Evolutionary conservation across 441 rosid genomes (phyloP), one percentile per base, ranked within the genome.

Genomic region (Populus hybrid): DNA sequence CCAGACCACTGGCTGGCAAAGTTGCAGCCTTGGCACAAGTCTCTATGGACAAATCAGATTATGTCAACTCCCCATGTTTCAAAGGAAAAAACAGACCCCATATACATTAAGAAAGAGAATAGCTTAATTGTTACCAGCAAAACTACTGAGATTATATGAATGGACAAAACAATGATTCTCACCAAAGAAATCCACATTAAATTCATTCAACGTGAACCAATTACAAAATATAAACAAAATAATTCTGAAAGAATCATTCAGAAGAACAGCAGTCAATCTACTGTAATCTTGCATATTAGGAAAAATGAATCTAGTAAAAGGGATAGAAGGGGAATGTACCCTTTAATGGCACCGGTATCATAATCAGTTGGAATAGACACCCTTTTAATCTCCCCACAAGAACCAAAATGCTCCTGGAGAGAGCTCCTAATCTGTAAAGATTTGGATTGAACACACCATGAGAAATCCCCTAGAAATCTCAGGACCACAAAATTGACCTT

Each of bases 351-450:
- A 29, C 97, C 98, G 64, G 86, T 90, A 1, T 89, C 96, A 76
- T 81, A 79, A 78, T 95, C 95, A 11, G 40, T 53, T 16, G 99
- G 98, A 69, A 94, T 71, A 11, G 92, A 79, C 38, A 94, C 65
- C 81, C 89, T 87, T 26, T 87, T 26, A 71, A 92, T 81, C 78
- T 88, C 91, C 10, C 99, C 99, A 59, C 98, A 94, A n/a, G 84
- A 68, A 36, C 84, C 81, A 69, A 95, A 95, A 79, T 89, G 96
- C 67, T 92, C n/a, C n/a, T n/a, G n/a, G n/a, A n/a, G n/a, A n/a
- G n/a, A n/a, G n/a, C n/a, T n/a, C n/a, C n/a, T n/a, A 74, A 89
- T 81, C 97, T 92, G 90, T 26, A 63, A 23, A 21, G 38, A 76
- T 50, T 26, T 50, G 5, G 11, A 70, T 65, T 6, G 0, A 36